Base-by-base conservation (phyloP, 1,284 basidiomycete species). In the Bjerkandera adusta region DNA sequence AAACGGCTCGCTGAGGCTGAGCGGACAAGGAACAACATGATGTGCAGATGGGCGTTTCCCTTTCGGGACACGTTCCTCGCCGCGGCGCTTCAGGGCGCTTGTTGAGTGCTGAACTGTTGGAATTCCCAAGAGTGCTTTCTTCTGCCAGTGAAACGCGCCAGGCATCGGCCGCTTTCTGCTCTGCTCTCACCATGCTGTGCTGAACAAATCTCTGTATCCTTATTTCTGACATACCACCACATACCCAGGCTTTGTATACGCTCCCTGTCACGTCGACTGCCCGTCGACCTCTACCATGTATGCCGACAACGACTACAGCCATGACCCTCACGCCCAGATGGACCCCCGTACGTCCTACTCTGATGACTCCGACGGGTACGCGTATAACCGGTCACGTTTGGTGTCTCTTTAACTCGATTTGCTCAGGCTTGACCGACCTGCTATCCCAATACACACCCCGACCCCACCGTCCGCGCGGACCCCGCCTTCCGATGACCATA, bases 331-430 rank as follows among this genome's bases (percentile, higher is more conserved):
- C n/a, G n/a, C 18, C 13, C 10, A 24, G 20, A 49, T 52, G 51
- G 39, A 48, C 36, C 15, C 11, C 33, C 32, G 37, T 22, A 12
- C 29, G 10, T 35, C 27, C 18, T 49, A 50, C 34, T 50, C 48
- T 11, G 51, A 50, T 13, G 43, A 43, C 13, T 48, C 34, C n/a
- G 49, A 50, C 15, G 43, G 48, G 54, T 56, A 32, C 21, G 52
- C n/a, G n/a, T n/a, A n/a, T 36, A 6, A 25, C 30, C 18, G 45
- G 29, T 29, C 45, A 27, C 37, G 15, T 24, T 12, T 39, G 10
- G 15, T 36, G 13, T 12, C 11, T 24, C 16, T 24, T 4, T 3
- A 21, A 6, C 16, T 33, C 15, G 8, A 41, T 26, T 20, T 7
- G 16, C 32, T 18, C 27, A 30, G n/a, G 8, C 27, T 30, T n/a